Base-by-base conservation (phyloP, 202 grass and related monocot genomes). In the Schoenoplectus triqueter region DNA sequence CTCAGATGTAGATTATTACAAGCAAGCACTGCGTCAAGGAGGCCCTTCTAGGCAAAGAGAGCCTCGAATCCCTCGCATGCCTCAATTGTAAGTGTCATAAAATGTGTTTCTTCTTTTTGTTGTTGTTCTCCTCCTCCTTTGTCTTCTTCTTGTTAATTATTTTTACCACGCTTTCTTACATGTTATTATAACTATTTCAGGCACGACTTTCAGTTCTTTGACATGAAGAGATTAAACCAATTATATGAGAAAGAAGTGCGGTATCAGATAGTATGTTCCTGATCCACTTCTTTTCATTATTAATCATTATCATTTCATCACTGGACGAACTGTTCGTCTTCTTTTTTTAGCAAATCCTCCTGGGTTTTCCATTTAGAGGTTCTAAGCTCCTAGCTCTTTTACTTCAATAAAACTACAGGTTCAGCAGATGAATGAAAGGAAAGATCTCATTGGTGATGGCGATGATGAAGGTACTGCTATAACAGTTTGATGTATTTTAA, bases 201-300 rank as follows among this genome's bases (percentile, higher is more conserved):
- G 63, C 89, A 91, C 61, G 89, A 91, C 87, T 91, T 91, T 75
- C 89, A 91, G 61, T 91, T 91, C 75, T 91, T 91, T 17, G 85
- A 91, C 89, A 85, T 82, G 6, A 83, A 91, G 72, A 87, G 89
- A 64, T 18, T 91, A 48, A 91, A 80, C 39, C 75, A 91, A 56
- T 80, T 91, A 51, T 91, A 91, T 72, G 89, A 87, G 73, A 91
- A 91, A 86, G 89, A 91, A 91, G 89, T 88, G 65, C 82, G 86
- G 7, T 91, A 87, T 91, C 86, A 76, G 52, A 91, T 91, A 62
- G 89, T 91, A 57, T 65, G 59, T 65, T 18, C 55, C 56, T 84
- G 7, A 51, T 86, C 5, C 80, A 49, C 31, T 13, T 56, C 64
- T 83, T 68, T 78, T 78, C 22, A 7, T 51, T 78, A 49, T 20